Conservation (phyloP, 768 basidiomycete genomes). For the Termitomyces sp. region DNA sequence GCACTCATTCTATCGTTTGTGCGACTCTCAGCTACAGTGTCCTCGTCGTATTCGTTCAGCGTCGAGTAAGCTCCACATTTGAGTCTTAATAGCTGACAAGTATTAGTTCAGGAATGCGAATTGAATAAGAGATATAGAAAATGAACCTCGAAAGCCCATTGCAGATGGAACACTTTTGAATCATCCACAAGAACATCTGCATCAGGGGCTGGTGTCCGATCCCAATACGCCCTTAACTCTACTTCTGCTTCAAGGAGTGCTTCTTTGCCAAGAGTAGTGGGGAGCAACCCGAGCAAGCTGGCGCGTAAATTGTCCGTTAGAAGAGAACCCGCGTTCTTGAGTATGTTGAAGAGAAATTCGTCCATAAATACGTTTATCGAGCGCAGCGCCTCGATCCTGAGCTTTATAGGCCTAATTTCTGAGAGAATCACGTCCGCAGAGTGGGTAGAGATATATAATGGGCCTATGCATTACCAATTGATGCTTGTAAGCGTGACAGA, state of each 20-base stretch:
- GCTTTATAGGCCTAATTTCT: conserved; percentile 87
- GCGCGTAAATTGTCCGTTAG: conserved; percentile 71
- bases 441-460: conserved; percentile 75
- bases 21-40: conserved; percentile 57
- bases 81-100: conserved; percentile 51
- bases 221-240: conserved; percentile 87
- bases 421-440: conserved; percentile 91
- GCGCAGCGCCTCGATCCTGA: conserved; percentile 73
- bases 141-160: conserved; percentile 74
- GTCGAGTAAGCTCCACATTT: conserved; percentile 91
- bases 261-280: conserved; percentile 85
- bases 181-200: conserved; percentile 42
- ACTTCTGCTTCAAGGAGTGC: conserved; percentile 91
- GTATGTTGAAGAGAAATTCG: conserved; percentile 75
- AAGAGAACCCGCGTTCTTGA: conserved; percentile 63
- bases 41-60: conserved; percentile 77
- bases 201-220: conserved; percentile 49
- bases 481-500: background rate
- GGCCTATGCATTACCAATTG: conserved; percentile 34
- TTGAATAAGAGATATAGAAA: conserved; percentile 8
- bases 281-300: conserved; percentile 67
- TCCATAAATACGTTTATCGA: conserved; percentile 81
- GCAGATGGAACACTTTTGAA: conserved; percentile 59
- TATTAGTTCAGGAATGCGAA: conserved; percentile 1
- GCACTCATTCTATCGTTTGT: conserved; percentile 59